A percentile compares a stretch with the other conserved stretches of the same genome.
Conservation (phyloP, 148 eudicot genomes). For the Vaccinium macrocarpon region DNA sequence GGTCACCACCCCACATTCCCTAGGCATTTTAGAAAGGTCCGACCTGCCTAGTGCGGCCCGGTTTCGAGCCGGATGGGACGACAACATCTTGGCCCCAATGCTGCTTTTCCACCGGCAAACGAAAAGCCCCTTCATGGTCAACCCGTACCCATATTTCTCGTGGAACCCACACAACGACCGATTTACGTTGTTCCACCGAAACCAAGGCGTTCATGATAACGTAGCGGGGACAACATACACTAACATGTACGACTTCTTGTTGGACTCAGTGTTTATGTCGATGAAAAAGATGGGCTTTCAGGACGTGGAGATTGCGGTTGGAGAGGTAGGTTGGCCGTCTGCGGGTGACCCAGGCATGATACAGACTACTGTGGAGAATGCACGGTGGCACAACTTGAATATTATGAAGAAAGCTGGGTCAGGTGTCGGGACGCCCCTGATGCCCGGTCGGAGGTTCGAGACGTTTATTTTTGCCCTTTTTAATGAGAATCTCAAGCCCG, state of each 20-base stretch:
- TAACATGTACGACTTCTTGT: constrained; percentile 60
- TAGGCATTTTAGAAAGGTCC: constrained; percentile 47
- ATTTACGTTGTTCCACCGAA: constrained; percentile 40
- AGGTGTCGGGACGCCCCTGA: constrained; percentile 73
- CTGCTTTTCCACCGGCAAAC: constrained; percentile 62
- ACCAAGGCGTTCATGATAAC: constrained; percentile 42
- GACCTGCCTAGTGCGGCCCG: constrained; percentile 63
- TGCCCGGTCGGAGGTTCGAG: constrained; percentile 75
- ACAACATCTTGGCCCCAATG: constrained; percentile 52
- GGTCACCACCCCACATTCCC: constrained; percentile 68
- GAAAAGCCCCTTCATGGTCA: constrained; percentile 66
- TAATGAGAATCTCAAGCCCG: constrained; percentile 67
- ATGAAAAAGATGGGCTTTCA: constrained; percentile 62
- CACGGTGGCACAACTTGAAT: constrained; percentile 29
- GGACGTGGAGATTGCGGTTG: constrained; percentile 68
- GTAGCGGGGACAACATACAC: constrained; percentile 40
- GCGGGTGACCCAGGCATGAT: constrained; percentile 49
- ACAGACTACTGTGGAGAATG: constrained; percentile 48
- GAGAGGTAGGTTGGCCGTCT: constrained; percentile 92
- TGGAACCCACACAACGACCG: constrained; percentile 31
- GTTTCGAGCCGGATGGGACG: constrained; percentile 72
- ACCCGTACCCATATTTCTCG: constrained; percentile 86
- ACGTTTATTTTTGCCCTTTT: constrained; percentile 63
- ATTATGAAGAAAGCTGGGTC: constrained; percentile 40
- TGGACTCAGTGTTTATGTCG: constrained; percentile 63